Evolutionary conservation across 495 filamentous ascomycete genomes (phyloP).

Genomic region (Endocarpon pusillum): DNA sequence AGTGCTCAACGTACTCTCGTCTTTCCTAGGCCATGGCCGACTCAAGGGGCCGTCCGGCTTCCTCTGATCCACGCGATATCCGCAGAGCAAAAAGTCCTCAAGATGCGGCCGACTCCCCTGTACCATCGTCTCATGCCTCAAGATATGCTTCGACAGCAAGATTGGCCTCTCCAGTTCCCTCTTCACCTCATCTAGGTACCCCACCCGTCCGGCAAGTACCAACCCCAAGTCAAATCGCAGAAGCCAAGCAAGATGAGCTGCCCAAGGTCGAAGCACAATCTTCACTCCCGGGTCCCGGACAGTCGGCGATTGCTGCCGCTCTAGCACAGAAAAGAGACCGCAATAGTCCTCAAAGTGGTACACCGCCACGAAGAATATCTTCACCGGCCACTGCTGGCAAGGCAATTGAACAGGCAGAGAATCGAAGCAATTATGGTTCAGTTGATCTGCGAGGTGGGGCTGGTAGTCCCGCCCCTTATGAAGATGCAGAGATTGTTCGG

Average conservation of each 20-base stretch:
- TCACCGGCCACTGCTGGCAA: constrained; percentile 34
- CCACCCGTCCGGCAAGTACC: constrained; percentile 27
- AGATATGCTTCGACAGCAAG: constrained; percentile 55
- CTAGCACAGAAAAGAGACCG: constrained; percentile 45
- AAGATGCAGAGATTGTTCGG: constrained; percentile 67
- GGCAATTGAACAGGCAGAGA: constrained; percentile 27
- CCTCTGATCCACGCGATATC: too few species aligned
- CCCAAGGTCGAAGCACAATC: constrained; percentile 20
- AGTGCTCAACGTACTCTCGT: too few species aligned
- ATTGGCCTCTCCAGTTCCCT: constrained; percentile 51
- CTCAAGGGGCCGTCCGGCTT: too few species aligned
- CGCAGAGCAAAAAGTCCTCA: too few species aligned
- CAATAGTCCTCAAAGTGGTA: constrained; percentile 30
- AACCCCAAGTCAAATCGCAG: constrained; percentile 17
- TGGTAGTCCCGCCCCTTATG: constrained; percentile 32
- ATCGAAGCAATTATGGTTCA: constrained; percentile 60
- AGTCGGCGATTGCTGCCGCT: constrained; percentile 61
- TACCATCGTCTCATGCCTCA: constrained; percentile 25
- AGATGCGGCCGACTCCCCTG: constrained; percentile 26
- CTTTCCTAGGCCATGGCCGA: too few species aligned
- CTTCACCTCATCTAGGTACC: constrained; percentile 27
- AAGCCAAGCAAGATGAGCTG: constrained; percentile 18
- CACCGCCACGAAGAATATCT: constrained; percentile 34
- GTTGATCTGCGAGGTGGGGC: constrained; percentile 44
- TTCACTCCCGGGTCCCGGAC: constrained; percentile 44